Conservation (phyloP, 352 stramenopile species). For the Pythium pyrilobum region DNA sequence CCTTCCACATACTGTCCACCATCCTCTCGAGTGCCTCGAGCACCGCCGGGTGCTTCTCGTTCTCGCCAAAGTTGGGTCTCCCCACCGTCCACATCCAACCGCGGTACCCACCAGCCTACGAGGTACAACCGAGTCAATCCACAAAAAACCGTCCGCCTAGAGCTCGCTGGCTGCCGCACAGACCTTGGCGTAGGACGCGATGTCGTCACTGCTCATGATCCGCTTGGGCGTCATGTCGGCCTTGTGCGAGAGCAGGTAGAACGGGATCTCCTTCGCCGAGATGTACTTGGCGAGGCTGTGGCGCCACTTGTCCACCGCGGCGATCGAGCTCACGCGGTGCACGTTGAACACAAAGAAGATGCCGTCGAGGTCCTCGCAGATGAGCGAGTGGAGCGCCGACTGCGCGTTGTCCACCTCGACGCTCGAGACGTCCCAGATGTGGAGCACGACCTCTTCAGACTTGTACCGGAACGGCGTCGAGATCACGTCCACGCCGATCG, state of each 20-base stretch:
- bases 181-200: conserved; percentile 64
- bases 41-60: conserved; percentile 73
- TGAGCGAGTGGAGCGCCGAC: conserved; percentile 58
- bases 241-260: conserved; percentile 80
- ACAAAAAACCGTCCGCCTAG: not conserved
- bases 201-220: conserved; percentile 84
- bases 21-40: conserved; percentile 70
- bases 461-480: conserved; percentile 39
- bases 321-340: conserved; percentile 82
- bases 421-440: conserved; percentile 77
- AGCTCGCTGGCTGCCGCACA: conserved; percentile 9
- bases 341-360: conserved; percentile 89
- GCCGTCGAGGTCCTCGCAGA: conserved; percentile 76
- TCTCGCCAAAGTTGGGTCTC: conserved; percentile 69
- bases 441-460: conserved; percentile 43
- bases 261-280: conserved; percentile 70
- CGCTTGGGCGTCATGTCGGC: conserved; percentile 79
- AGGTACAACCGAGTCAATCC: conserved; percentile 9
- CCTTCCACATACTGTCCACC: conserved; percentile 33
- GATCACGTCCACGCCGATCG: conserved; percentile 74
- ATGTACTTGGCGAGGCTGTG: conserved; percentile 65
- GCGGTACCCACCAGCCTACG: conserved; percentile 62
- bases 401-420: conserved; percentile 57
- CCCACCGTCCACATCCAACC: conserved; percentile 86
- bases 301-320: conserved; percentile 80